Conservation (phyloP, 352 stramenopile genomes). For the Phytophthora sansomeana region DNA sequence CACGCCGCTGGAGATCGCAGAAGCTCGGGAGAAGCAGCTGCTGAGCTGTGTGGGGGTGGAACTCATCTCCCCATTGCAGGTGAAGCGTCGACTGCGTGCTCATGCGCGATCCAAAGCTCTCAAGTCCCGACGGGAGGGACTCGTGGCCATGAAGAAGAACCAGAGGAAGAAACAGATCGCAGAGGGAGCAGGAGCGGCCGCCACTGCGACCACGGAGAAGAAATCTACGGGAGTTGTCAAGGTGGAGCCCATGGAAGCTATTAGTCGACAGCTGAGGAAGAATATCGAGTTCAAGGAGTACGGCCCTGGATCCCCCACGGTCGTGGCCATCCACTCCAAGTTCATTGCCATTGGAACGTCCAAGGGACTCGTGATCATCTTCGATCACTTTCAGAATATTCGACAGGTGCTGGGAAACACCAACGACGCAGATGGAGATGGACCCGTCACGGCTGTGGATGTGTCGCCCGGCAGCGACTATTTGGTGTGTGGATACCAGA, state of each 20-base stretch:
- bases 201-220: slow-evolving; percentile 36
- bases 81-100: slow-evolving; percentile 78
- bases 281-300: slow-evolving; percentile 94
- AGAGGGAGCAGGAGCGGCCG: slow-evolving; percentile 27
- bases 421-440: slow-evolving; percentile 75
- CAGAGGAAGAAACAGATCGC: slow-evolving; percentile 62
- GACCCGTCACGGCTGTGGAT: slow-evolving; percentile 89
- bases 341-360: slow-evolving; percentile 98
- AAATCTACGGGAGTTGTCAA: slow-evolving; percentile 88
- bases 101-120: slow-evolving; percentile 68
- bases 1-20: slow-evolving; percentile 77
- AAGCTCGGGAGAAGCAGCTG: slow-evolving; percentile 81
- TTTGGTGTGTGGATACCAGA: slow-evolving; percentile 93
- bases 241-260: slow-evolving; percentile 90
- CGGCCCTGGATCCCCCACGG: slow-evolving; percentile 91
- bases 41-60: slow-evolving; percentile 86
- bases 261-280: slow-evolving; percentile 91
- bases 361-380: slow-evolving; percentile 94
- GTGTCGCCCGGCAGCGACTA: slow-evolving; percentile 90
- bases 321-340: slow-evolving; percentile 95
- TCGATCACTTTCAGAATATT: slow-evolving; percentile 97
- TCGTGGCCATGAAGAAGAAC: slow-evolving; percentile 47
- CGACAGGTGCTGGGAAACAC: slow-evolving; percentile 91
- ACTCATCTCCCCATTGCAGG: slow-evolving; percentile 82
- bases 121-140: slow-evolving; percentile 44